These are phyloP conservation scores for Lineolata rhizophorae DNA, from an alignment of 495 filamentous ascomycete genomes.

Conservation along the genomic window DNA sequence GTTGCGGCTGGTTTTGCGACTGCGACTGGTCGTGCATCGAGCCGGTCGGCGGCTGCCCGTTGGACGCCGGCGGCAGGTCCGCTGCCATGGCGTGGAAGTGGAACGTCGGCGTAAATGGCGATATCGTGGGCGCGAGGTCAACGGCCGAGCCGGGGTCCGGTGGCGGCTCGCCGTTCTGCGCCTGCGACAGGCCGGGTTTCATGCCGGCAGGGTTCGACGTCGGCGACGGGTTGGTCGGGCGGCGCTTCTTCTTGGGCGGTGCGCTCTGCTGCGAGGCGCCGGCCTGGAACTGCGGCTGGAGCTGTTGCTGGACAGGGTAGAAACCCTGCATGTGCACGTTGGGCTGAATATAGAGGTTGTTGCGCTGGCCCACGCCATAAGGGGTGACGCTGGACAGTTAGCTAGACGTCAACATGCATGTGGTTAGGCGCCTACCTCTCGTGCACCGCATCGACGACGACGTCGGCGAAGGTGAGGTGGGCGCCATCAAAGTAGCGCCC, in stretches of 20 bases:
- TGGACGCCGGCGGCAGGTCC: no score
- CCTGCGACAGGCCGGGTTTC: neutral
- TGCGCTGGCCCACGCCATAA: slow-evolving; percentile 10
- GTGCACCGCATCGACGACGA: slow-evolving; percentile 12
- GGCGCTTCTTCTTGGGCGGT: slow-evolving; percentile 5
- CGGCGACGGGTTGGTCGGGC: slow-evolving; percentile 1
- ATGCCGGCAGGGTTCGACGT: neutral
- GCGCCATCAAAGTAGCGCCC: slow-evolving; percentile 28
- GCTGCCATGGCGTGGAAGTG: no score
- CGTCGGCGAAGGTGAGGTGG: slow-evolving; percentile 24
- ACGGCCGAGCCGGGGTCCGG: neutral
- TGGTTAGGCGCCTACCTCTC: slow-evolving; percentile 13
- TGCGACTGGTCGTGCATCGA: no score
- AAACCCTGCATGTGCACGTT: slow-evolving; percentile 3
- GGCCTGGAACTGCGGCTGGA: neutral
- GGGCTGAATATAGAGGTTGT: slow-evolving; percentile 7
- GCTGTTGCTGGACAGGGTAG: neutral
- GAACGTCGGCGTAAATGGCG: slow-evolving; percentile 5
- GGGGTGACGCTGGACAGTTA: slow-evolving; percentile 8
- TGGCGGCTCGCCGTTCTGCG: neutral
- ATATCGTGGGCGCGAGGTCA: neutral
- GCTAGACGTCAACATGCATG: slow-evolving; percentile 2
- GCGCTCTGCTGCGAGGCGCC: neutral
- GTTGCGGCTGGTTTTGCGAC: no score
- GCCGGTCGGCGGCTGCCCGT: no score